phyloP scores from a whole-genome alignment of 305 asterid species.

The Solanum chacoense region DNA sequence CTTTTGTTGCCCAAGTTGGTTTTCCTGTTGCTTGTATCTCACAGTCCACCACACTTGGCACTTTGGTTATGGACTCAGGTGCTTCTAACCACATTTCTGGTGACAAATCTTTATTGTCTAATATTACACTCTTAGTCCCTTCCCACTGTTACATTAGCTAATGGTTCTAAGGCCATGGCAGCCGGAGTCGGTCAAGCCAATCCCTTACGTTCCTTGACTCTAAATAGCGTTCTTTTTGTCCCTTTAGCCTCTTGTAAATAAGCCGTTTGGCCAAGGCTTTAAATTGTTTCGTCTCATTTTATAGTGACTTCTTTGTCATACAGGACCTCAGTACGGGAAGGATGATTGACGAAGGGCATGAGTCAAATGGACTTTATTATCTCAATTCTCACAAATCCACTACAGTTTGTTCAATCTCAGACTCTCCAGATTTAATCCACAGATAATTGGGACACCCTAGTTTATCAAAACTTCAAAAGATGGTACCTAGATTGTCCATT shows the following conservation, averaged over 20 bases:
- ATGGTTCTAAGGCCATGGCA: neutral
- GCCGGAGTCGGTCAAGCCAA: neutral
- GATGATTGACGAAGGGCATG: neutral
- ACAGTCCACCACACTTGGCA: neutral
- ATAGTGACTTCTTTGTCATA: neutral
- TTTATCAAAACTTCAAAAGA: neutral
- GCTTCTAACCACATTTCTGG: neutral
- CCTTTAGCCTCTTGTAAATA: neutral
- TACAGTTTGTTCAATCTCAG: neutral
- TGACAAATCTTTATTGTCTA: neutral
- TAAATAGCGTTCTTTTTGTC: neutral
- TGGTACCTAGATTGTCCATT: neutral
- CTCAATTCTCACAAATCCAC: neutral
- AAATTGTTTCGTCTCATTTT: neutral
- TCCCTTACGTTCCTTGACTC: neutral
- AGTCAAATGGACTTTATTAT: neutral
- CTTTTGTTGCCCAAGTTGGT: neutral
- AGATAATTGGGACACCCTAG: neutral
- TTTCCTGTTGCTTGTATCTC: neutral
- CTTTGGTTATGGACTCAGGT: neutral
- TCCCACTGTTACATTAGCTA: neutral
- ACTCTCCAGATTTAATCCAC: neutral
- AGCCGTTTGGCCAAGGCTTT: neutral
- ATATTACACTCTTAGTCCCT: neutral
- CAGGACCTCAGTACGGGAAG: neutral